These are phyloP conservation scores for Hanseniaspora meyeri DNA, from an alignment of 805 yeast species.

Conservation along the genomic window DNA sequence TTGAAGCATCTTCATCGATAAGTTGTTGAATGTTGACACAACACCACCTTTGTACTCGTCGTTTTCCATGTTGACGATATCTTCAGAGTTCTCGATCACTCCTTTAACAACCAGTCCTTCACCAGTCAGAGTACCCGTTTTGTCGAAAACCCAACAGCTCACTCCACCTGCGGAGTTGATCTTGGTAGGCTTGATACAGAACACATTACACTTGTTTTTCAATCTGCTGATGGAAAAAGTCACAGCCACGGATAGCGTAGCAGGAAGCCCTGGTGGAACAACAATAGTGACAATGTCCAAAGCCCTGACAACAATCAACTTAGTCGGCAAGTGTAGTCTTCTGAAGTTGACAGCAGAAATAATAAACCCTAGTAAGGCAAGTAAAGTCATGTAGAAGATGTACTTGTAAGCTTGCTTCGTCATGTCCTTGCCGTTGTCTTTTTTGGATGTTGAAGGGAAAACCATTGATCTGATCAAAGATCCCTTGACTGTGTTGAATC, in stretches of 20 bases:
- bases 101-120: constrained; percentile 87
- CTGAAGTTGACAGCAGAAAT: constrained; percentile 76
- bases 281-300: constrained; percentile 90
- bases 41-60: constrained; percentile 41
- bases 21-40: constrained; percentile 2
- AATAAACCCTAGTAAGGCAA: constrained; percentile 75
- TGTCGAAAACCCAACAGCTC: constrained; percentile 85
- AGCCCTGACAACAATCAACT: constrained; percentile 71
- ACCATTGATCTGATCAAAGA: constrained; percentile 87
- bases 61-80: constrained; percentile 73
- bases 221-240: constrained; percentile 77
- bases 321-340: constrained; percentile 55
- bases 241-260: constrained; percentile 92
- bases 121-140: constrained; percentile 94
- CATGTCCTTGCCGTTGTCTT: constrained; percentile 49
- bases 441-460: constrained; percentile 71
- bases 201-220: constrained; percentile 47
- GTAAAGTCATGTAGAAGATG: constrained; percentile 82
- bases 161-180: constrained; percentile 93
- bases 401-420: constrained; percentile 90
- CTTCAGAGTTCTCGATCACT: constrained; percentile 28
- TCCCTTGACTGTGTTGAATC: constrained; percentile 93
- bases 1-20: constrained; percentile 16
- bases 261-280: constrained; percentile 97
- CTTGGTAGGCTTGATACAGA: constrained; percentile 86